Base-by-base conservation (phyloP, 768 basidiomycete species). In the Mycena pura region DNA sequence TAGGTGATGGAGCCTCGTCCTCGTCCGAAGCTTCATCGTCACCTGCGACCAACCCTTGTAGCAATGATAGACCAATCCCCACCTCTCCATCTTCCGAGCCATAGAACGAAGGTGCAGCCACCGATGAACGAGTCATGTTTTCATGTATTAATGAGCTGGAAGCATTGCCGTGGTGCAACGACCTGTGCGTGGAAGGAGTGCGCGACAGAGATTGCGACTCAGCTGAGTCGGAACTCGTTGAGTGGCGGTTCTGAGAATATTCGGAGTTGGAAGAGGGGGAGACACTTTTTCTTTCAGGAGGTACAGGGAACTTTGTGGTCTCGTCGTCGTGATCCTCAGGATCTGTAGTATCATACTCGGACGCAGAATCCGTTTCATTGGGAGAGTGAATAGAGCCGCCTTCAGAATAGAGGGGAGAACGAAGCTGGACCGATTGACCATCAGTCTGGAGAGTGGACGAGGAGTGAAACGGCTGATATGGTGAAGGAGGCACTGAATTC, bases 31-130 rank as follows among this genome's bases (percentile, higher is more conserved):
- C 62, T 28, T 66, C 65, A 31, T 58, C 69, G 17, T 63, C 68
- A 15, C 76, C 80, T 62, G 75, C 68, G 36, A 76, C 73, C 68
- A 85, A 72, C 38, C 79, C 80, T 64, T 86, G 84, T 51, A 92
- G 73, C 52, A 92, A 73, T 2, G 86, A 86, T 31, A 91, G 73
- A 2, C 91, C 91, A 34, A 92, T 92, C 0, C 87, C 91, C 1
- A 83, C 77, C 48, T 86, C 84, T 4, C 85, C 88, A 57, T 89
- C 88, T 36, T 65, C 64, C 27, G 64, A 62, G 10, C 59, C 59
- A 1, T 58, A 51, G n/a, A 65, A 28, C 5, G 64, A 65, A 17
- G 64, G 60, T n/a, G 64, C 60, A 53, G 69, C 5, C 68, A 69
- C 15, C 62, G 74, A 46, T 60, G 62, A 5, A 62, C 72, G 34